These are phyloP conservation scores for Periconia sp. DNA, from an alignment of 2,329 filamentous ascomycete species.

Conservation along the genomic window DNA sequence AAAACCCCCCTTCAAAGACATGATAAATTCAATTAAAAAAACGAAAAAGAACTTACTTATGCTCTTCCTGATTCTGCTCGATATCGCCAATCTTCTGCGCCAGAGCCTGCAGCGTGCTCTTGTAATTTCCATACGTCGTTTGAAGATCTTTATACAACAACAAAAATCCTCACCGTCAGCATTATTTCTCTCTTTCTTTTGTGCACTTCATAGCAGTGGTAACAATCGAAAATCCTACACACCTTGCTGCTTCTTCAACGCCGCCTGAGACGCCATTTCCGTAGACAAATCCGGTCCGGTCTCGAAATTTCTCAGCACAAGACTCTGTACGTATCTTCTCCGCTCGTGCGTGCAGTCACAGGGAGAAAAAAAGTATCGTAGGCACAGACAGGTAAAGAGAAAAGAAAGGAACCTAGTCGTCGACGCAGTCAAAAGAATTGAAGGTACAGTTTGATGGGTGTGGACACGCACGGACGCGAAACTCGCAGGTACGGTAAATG, in stretches of 20 bases:
- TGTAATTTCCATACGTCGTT: conserved; percentile 75
- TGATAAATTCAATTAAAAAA: conserved; percentile 10
- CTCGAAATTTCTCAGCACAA: not conserved
- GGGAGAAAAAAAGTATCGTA: too few species aligned
- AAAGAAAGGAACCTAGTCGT: too few species aligned
- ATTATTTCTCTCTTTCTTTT: too few species aligned
- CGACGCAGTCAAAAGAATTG: too few species aligned
- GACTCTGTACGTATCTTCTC: not conserved
- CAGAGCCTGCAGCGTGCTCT: conserved; percentile 80
- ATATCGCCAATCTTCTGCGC: conserved; percentile 97
- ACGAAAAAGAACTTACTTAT: conserved; percentile 67
- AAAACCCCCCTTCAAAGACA: not conserved
- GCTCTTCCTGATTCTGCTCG: conserved; percentile 95
- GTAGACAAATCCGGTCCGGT: too few species aligned
- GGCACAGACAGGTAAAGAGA: too few species aligned
- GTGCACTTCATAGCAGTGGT: not conserved
- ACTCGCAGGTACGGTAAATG: not conserved
- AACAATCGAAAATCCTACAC: conserved; percentile 2
- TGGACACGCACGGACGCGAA: not conserved
- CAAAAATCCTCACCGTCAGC: not conserved
- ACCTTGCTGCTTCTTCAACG: conserved; percentile 77
- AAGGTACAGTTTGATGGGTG: not conserved
- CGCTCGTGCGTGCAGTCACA: too few species aligned
- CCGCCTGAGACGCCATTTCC: conserved; percentile 55
- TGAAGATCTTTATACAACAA: conserved; percentile 65